A percentile compares a stretch with the other conserved stretches of the same genome.
These are phyloP conservation scores for Fusarium bactridioides DNA, from an alignment of 2,329 filamentous ascomycete genomes.

Conservation along the genomic window DNA sequence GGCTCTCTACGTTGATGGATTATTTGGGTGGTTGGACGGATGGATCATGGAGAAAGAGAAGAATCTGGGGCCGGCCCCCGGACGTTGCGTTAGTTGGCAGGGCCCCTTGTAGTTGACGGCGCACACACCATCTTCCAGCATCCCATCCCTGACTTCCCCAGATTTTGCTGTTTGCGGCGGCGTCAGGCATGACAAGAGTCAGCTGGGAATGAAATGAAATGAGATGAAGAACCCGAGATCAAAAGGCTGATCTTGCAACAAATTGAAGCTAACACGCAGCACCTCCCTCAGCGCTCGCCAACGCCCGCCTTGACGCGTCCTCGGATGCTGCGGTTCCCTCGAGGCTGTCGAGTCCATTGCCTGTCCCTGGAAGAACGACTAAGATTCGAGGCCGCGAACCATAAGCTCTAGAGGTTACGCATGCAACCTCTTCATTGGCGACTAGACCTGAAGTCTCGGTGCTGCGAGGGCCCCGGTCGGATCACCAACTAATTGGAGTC, in stretches of 20 bases:
- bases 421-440: slow-evolving; percentile 25
- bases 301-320: slow-evolving; percentile 23
- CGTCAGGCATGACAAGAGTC: slow-evolving; percentile 16
- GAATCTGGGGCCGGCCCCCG: slow-evolving; percentile 33
- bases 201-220: slow-evolving; percentile 23
- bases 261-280: slow-evolving; percentile 7
- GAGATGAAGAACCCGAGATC: slow-evolving; percentile 21
- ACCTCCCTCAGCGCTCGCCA: slow-evolving; percentile 9
- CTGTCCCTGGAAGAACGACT: slow-evolving; percentile 26
- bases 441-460: slow-evolving; percentile 5
- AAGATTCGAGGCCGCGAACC: slow-evolving; percentile 33
- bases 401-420: slow-evolving; percentile 23
- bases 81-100: slow-evolving; percentile 36
- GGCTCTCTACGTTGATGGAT: slow-evolving; percentile 6
- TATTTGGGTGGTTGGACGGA: neutral
- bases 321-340: slow-evolving; percentile 27
- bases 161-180: slow-evolving; percentile 40
- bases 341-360: slow-evolving; percentile 9
- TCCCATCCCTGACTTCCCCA: slow-evolving; percentile 46
- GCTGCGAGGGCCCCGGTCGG: slow-evolving; percentile 23
- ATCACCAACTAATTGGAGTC: slow-evolving; percentile 26
- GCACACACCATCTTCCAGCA: slow-evolving; percentile 43
- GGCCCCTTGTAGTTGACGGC: slow-evolving; percentile 40
- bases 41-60: neutral
- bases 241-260: slow-evolving; percentile 16